Base-by-base conservation (phyloP, 306 rosid species). In the Cercis canadensis region DNA sequence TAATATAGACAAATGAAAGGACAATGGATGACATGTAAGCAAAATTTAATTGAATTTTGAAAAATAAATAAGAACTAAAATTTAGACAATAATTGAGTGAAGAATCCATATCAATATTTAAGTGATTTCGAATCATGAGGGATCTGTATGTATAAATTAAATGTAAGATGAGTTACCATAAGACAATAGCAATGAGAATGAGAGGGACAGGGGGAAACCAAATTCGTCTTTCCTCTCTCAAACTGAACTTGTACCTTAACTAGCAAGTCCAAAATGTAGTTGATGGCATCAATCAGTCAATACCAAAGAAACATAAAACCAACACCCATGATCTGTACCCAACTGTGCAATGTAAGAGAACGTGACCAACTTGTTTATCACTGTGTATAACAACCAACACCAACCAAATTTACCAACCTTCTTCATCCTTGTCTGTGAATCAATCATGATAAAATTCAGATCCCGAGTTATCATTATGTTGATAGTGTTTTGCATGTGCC, bases 381-480 rank as follows among this genome's bases (percentile, higher is more conserved):
- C 29, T 24, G 29, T 24, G 29, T 24, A 24, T 24, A 1, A 24
- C 29, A 24, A 24, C 29, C 3, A 24, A 24, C 29, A 24, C 3
- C n/a, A n/a, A 24, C 29, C 29, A n/a, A n/a, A n/a, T n/a, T 24
- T 24, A 24, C 3, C 3, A 24, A 24, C 29, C 29, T 24, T 24
- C 1, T 24, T 24, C 29, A 24, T 24, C 29, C 29, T 24, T 24
- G 29, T 24, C 29, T 24, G 29, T 1, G 29, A 24, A 24, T 24
- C 29, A 24, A 24, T 24, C 29, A 24, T 3, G 29, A 24, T 24
- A 24, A 3, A 51, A 34, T 62, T 75, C 14, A 59, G 45, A 45
- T 65, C 13, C 14, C 41, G 74, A 64, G 56, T 9, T 72, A 29
- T 62, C 29, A 58, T 53, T 69, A 53, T 21, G 40, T 81, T 50